Base-by-base conservation (phyloP, 768 basidiomycete species). In the Pluteus cervinus region DNA sequence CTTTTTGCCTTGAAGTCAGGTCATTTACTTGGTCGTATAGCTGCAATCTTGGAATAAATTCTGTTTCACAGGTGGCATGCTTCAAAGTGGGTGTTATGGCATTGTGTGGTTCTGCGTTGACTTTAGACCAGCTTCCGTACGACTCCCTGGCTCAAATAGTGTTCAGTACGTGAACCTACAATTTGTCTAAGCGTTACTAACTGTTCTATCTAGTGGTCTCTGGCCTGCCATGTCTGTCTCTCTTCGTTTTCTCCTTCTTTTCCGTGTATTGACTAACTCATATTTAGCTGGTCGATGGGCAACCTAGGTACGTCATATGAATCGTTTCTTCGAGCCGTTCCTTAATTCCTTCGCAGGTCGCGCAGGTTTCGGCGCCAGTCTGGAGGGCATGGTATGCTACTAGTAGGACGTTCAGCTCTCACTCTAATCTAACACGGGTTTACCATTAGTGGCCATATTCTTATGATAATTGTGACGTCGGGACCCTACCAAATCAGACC, bases 341-440 rank as follows among this genome's bases (percentile, higher is more conserved):
- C 11, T 86, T 79, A 88, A 89, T 2, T 92, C 92, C 53, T 69
- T 92, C 4, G 89, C 78, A 1, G 68, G 81, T 17, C 64, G 83
- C 39, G 81, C 81, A 23, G 81, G 83, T 23, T 86, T 73, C 54
- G 82, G 81, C 47, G 81, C 78, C n/a, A 73, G 63, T 34, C 63
- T 72, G 5, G 80, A 82, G 37, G 79, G 78, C 29, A 56, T 74
- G 60, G 80, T 80, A 57, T 56, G 14, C 7, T n/a, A 9, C 20
- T 15, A 21, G 58, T 81, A n/a, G 4, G 10, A 36, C 7, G 24
- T 37, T 28, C 26, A n/a, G n/a, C n/a, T n/a, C n/a, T n/a, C n/a
- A n/a, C n/a, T n/a, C n/a, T n/a, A n/a, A n/a, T n/a, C n/a, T n/a
- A n/a, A n/a, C n/a, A n/a, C n/a, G 31, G 2, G 25, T 33, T 7